phyloP scores from a whole-genome alignment of 2,329 filamentous ascomycete species.

The Teratosphaeria zuluensis region DNA sequence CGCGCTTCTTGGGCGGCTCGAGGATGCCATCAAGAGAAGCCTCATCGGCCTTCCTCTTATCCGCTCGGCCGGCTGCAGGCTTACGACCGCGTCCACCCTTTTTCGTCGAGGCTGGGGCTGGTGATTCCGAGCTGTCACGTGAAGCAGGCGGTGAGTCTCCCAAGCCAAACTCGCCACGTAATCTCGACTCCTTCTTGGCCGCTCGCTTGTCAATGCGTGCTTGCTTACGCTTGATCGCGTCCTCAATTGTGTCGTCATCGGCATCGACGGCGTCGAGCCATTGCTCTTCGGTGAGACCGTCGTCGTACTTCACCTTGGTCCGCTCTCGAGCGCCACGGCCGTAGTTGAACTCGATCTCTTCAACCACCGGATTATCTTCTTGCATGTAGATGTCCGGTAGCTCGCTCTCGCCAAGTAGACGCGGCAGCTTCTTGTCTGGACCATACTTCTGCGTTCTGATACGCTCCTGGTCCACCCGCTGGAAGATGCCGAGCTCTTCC shows the following conservation, averaged over 20 bases:
- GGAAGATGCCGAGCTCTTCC: slow-evolving; percentile 67
- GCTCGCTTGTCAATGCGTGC: slow-evolving; percentile 73
- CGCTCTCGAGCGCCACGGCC: slow-evolving; percentile 92
- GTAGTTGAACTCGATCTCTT: slow-evolving; percentile 66
- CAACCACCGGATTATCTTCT: slow-evolving; percentile 70
- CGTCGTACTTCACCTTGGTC: slow-evolving; percentile 89
- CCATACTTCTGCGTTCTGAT: slow-evolving; percentile 60
- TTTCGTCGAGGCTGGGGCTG: slow-evolving; percentile 52
- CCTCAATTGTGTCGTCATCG: slow-evolving; percentile 88
- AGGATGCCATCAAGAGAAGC: slow-evolving; percentile 58
- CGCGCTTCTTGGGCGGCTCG: slow-evolving; percentile 63
- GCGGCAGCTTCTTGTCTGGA: slow-evolving; percentile 56
- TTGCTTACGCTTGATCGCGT: slow-evolving; percentile 81
- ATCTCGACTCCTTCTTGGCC: slow-evolving; percentile 60
- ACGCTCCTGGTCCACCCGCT: slow-evolving; percentile 71
- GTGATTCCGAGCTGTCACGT: slow-evolving; percentile 73
- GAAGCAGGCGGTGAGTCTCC: slow-evolving; percentile 73
- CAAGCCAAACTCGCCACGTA: slow-evolving; percentile 31
- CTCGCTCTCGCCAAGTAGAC: slow-evolving; percentile 79
- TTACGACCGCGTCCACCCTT: slow-evolving; percentile 59
- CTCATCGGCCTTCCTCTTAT: slow-evolving; percentile 81
- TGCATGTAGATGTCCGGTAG: slow-evolving; percentile 88
- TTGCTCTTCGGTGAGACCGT: slow-evolving; percentile 95
- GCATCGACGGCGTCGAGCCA: slow-evolving; percentile 98
- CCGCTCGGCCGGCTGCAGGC: slow-evolving; percentile 27